Evolutionary conservation across 2,329 filamentous ascomycete species (phyloP).

Genomic region (Beauveria varroae): DNA sequence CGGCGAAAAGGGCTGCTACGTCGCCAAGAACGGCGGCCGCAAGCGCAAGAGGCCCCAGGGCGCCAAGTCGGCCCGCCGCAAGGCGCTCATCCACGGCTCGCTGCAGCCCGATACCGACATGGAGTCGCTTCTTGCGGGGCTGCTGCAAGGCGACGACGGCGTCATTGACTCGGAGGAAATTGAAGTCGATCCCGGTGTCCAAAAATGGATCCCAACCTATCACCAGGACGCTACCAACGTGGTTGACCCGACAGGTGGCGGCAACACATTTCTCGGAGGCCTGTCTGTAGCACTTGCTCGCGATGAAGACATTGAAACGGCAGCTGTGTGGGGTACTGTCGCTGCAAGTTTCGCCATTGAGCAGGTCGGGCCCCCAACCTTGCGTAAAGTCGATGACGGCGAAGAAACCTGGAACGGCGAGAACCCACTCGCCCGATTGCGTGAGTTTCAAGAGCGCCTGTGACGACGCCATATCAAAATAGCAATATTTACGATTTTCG

Average conservation of each 20-base stretch:
- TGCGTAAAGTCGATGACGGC: constrained; percentile 38
- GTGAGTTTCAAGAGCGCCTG: constrained; percentile 40
- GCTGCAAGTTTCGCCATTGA: constrained; percentile 92
- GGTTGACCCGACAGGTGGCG: constrained; percentile 89
- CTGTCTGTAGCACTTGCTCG: constrained; percentile 51
- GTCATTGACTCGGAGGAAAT: constrained; percentile 49
- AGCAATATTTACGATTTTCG: background rate
- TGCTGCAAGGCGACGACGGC: constrained; percentile 47
- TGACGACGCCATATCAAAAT: constrained; percentile 11
- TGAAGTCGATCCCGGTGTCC: constrained; percentile 55
- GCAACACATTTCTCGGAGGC: constrained; percentile 77
- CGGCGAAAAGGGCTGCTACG: constrained; percentile 64
- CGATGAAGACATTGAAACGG: constrained; percentile 56
- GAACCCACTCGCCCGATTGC: constrained; percentile 43
- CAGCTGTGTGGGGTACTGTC: constrained; percentile 69
- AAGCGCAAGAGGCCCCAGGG: constrained; percentile 29
- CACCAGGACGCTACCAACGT: constrained; percentile 51
- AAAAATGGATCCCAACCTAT: constrained; percentile 73
- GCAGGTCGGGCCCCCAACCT: constrained; percentile 73
- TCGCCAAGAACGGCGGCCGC: constrained; percentile 50
- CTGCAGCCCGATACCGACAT: constrained; percentile 55
- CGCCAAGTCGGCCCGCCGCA: constrained; percentile 26
- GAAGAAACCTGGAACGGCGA: constrained; percentile 56
- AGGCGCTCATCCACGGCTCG: constrained; percentile 41
- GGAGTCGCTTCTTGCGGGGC: constrained; percentile 52